Evolutionary conservation across 2,329 filamentous ascomycete species (phyloP).

Genomic region (Bipolaris sorokiniana): DNA sequence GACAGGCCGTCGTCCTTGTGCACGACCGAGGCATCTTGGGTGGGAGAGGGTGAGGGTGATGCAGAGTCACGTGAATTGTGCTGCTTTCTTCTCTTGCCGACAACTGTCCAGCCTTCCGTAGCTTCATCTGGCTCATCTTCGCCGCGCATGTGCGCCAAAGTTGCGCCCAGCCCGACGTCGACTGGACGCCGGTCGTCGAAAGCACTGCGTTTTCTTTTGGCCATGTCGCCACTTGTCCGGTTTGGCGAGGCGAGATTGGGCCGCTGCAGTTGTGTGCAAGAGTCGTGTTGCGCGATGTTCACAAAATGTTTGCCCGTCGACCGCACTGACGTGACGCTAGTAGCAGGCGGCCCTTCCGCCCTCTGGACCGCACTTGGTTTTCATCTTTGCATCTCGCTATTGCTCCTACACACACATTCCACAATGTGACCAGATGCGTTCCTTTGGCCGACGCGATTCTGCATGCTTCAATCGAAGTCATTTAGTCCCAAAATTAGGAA

Average conservation of each 20-base stretch:
- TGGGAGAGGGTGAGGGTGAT: conserved; percentile 1
- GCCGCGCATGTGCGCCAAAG: conserved; percentile 35
- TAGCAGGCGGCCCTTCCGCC: not conserved
- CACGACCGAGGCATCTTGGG: conserved; percentile 29
- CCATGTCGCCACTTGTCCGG: conserved; percentile 29
- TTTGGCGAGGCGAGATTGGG: not conserved
- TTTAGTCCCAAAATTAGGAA: no score
- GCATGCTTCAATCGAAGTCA: no score
- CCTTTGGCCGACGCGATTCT: no score
- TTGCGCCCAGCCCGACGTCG: conserved; percentile 39
- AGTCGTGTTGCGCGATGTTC: not conserved
- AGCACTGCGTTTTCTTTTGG: conserved; percentile 39
- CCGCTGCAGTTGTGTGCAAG: not conserved
- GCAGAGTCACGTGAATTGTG: conserved; percentile 5
- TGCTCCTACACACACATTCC: no score
- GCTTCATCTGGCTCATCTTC: conserved; percentile 21
- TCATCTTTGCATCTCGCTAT: no score
- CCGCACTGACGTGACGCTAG: conserved; percentile 7
- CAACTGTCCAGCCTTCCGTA: conserved; percentile 39
- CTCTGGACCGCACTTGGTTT: not conserved
- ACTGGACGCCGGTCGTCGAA: conserved; percentile 24
- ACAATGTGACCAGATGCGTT: no score
- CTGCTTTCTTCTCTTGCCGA: conserved; percentile 34
- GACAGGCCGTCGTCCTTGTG: conserved; percentile 16
- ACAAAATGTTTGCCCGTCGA: not conserved